These are phyloP conservation scores for Saccharum hybrid DNA, from an alignment of 202 grass and related monocot genomes.

Conservation along the genomic window DNA sequence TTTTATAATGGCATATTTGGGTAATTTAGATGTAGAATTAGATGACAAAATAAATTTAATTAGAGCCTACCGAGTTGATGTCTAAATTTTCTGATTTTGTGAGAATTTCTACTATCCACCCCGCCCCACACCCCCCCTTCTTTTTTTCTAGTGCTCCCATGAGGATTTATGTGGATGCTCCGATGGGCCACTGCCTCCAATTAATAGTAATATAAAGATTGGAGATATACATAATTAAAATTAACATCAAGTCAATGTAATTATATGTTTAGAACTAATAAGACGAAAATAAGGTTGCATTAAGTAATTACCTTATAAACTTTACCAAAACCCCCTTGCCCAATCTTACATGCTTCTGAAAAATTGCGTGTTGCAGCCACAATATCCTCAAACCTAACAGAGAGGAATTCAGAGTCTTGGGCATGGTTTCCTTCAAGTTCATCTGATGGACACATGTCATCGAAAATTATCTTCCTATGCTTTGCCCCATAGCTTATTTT, in stretches of 20 bases:
- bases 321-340: slow-evolving; percentile 58
- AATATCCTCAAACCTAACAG: slow-evolving; percentile 40
- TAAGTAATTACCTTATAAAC: slow-evolving; percentile 54
- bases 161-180: no score
- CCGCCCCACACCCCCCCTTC: no score
- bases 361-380: slow-evolving; percentile 37
- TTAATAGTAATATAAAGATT: not conserved
- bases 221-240: not conserved
- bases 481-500: not conserved
- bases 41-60: no score
- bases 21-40: no score
- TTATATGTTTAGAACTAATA: not conserved
- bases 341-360: slow-evolving; percentile 37
- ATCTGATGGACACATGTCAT: not conserved
- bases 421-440: not conserved
- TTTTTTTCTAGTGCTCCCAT: no score
- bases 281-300: not conserved
- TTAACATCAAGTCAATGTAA: not conserved
- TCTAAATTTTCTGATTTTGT: no score
- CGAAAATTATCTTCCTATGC: not conserved
- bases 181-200: no score
- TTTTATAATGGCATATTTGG: no score
- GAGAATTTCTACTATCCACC: no score
- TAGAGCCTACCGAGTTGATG: no score
- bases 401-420: slow-evolving; percentile 19